These are phyloP conservation scores for Vigna mungo DNA, from an alignment of 306 rosid genomes.

Conservation along the genomic window DNA sequence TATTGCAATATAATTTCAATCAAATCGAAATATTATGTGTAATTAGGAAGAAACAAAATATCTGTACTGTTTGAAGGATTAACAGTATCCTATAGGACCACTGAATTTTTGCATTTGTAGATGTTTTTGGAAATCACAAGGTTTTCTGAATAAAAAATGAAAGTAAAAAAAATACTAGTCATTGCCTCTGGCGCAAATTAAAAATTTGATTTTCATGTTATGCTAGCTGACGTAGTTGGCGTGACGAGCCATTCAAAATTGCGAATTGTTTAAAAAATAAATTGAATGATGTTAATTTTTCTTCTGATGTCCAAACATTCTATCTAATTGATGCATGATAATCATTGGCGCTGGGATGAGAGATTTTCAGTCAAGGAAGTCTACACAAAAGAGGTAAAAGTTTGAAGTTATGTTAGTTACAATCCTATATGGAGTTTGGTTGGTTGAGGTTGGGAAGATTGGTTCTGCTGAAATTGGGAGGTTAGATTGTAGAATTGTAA, in stretches of 20 bases:
- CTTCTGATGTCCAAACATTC: constrained; percentile 48
- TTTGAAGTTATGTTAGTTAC: constrained; percentile 24
- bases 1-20: constrained; percentile 10
- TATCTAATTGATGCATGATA: constrained; percentile 52
- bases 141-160: not conserved
- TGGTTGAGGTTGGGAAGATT: constrained; percentile 28
- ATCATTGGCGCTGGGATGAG: constrained; percentile 49
- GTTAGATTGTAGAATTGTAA: constrained; percentile 27
- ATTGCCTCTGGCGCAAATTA: constrained; percentile 13
- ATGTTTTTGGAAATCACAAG: not conserved
- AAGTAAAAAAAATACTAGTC: not conserved
- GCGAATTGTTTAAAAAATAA: constrained; percentile 8
- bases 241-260: constrained; percentile 13
- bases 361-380: constrained; percentile 75
- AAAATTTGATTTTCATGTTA: constrained; percentile 31
- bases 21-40: constrained; percentile 2
- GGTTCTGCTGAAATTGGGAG: constrained; percentile 15
- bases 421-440: constrained; percentile 12
- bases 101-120: not conserved
- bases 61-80: constrained; percentile 24
- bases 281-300: constrained; percentile 30
- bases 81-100: constrained; percentile 18
- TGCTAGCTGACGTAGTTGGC: constrained; percentile 1
- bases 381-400: constrained; percentile 76
- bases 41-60: not conserved